These are phyloP conservation scores for Amphirosellinia nigrospora DNA, from an alignment of 495 filamentous ascomycete genomes.

Conservation along the genomic window DNA sequence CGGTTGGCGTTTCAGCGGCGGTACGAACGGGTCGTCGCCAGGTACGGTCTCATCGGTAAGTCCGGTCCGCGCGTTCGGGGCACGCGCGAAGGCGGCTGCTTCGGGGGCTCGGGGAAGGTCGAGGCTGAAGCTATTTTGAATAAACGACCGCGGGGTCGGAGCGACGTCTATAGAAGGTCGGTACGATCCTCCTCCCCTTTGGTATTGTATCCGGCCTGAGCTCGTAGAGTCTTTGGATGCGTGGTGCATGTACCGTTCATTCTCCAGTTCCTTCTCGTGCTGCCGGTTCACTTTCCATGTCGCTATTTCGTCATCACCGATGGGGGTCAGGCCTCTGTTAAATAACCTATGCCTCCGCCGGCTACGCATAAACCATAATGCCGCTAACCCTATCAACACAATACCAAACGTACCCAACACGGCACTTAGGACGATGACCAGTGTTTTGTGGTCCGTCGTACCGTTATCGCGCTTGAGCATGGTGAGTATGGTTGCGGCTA, in stretches of 20 bases:
- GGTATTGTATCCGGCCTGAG: constrained; percentile 54
- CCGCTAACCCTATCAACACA: constrained; percentile 39
- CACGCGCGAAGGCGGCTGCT: constrained; percentile 48
- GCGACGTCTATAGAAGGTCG: constrained; percentile 22
- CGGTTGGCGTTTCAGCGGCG: constrained; percentile 44
- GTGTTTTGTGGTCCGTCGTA: constrained; percentile 33
- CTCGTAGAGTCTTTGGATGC: constrained; percentile 45
- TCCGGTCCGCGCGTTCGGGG: constrained; percentile 54
- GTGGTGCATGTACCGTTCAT: constrained; percentile 34
- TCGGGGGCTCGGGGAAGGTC: constrained; percentile 52
- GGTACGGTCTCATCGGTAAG: constrained; percentile 57
- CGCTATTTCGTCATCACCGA: constrained; percentile 60
- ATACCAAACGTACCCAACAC: constrained; percentile 47
- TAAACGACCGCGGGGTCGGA: constrained; percentile 43
- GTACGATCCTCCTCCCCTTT: constrained; percentile 35
- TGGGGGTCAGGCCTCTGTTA: constrained; percentile 52
- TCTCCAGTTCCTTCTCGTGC: constrained; percentile 34
- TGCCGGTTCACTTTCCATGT: constrained; percentile 50
- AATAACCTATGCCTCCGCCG: constrained; percentile 46
- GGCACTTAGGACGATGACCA: constrained; percentile 51
- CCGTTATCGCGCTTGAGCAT: constrained; percentile 27
- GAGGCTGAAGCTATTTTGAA: constrained; percentile 38
- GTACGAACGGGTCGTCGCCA: constrained; percentile 53
- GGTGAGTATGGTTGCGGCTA: not conserved
- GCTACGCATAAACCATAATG: constrained; percentile 40